Evolutionary conservation across 2,329 filamentous ascomycete species (phyloP), one percentile per base, ranked within the genome.

Genomic region (Daldinia eschscholtzii): DNA sequence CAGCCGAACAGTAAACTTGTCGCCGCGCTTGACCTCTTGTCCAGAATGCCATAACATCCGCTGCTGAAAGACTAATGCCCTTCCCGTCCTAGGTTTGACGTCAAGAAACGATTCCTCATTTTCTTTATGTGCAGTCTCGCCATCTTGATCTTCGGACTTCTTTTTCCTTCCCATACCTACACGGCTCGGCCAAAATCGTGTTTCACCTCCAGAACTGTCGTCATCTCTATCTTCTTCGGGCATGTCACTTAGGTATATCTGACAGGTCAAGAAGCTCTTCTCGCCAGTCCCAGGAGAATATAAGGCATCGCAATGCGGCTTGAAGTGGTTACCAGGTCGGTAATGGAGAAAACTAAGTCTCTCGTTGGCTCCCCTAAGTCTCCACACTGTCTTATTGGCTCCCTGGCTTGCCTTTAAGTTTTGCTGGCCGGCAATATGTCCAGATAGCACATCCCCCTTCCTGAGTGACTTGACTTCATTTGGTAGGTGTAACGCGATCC

Each of bases 261-360:
- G 76, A 53, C 76, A 74, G 6, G 77, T 78, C n/a, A 79, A 60
- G 56, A 78, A 78, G 61, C 76, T 76, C 68, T 75, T 77, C 64
- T 75, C 70, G 12, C 71, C 68, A 44, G 71, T 73, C 4, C 71
- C 70, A 9, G 64, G 60, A 9, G 68, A 65, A 55, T 70, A 75
- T 3, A 75, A 44, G n/a, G 72, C 72, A 55, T 76, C 74, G 39
- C 75, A 76, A 62, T 76, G 75, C 78, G 83, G 81, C 57, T 83
- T 82, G 73, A 91, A 91, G 71, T 87, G 88, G 73, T 89, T 85
- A 0, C 87, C 88, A 3, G 84, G 83, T 1, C 81, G 80, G 71
- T 91, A 90, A 66, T 85, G 87, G 26, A 91, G 75, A 73, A 90
- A 89, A n/a, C 88, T 81, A 74, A 89, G 79, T 9, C 87, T 79